Conservation (phyloP, 352 stramenopile genomes). For the Phytophthora gonapodyides region DNA sequence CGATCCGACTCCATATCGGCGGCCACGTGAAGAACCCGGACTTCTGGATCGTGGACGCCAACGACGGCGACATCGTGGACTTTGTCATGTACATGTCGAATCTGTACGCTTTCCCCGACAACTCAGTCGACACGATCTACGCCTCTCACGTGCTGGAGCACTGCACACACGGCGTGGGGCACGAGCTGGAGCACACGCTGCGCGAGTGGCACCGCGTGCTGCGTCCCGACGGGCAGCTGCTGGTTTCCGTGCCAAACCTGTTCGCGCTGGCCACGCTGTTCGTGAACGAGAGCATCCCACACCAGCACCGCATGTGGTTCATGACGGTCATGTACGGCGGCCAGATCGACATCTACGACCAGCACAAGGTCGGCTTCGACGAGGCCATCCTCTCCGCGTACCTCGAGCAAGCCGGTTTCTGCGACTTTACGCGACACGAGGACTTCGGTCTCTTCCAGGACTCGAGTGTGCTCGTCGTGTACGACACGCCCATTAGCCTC, state of each 20-base stretch:
- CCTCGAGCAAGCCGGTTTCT: slow-evolving; percentile 58
- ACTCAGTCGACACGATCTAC: slow-evolving; percentile 67
- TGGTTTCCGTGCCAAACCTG: slow-evolving; percentile 74
- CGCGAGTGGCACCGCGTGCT: slow-evolving; percentile 78
- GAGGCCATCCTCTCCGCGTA: slow-evolving; percentile 51
- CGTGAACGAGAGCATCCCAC: slow-evolving; percentile 50
- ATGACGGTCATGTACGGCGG: slow-evolving; percentile 80
- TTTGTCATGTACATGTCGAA: slow-evolving; percentile 71
- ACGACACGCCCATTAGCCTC: slow-evolving; percentile 61
- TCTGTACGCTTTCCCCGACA: slow-evolving; percentile 64
- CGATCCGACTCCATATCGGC: slow-evolving; percentile 70
- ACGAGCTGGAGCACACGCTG: slow-evolving; percentile 55
- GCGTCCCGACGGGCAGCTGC: slow-evolving; percentile 52
- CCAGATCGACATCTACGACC: slow-evolving; percentile 68
- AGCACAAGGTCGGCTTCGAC: slow-evolving; percentile 83
- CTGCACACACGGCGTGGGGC: slow-evolving; percentile 55
- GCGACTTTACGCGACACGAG: slow-evolving; percentile 48
- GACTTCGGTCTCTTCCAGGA: slow-evolving; percentile 66
- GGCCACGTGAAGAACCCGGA: slow-evolving; percentile 43
- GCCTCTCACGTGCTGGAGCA: slow-evolving; percentile 82
- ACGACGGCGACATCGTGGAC: slow-evolving; percentile 55
- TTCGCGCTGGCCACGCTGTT: slow-evolving; percentile 63
- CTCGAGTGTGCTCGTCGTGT: slow-evolving; percentile 47
- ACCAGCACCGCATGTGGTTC: slow-evolving; percentile 61
- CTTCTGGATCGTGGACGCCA: slow-evolving; percentile 78